phyloP scores from a whole-genome alignment of 1,284 basidiomycete species.

The Irpex rosettiformis region DNA sequence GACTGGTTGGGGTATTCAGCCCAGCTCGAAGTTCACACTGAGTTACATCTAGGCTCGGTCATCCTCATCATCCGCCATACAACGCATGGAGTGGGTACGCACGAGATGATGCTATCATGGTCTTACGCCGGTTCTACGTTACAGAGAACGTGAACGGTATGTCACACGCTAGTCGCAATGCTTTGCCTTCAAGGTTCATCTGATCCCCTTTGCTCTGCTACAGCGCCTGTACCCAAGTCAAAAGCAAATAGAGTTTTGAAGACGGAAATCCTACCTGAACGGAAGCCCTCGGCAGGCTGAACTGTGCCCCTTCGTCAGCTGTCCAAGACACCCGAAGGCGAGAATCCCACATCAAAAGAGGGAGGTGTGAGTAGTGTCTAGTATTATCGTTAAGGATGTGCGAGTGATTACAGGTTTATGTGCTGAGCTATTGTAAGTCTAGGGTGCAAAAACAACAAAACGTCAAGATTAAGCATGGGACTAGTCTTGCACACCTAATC shows the following conservation, averaged over 20 bases:
- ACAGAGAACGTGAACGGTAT: constrained; percentile 92
- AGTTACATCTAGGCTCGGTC: constrained; percentile 41
- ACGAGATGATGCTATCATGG: constrained; percentile 93
- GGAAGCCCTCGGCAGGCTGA: neutral
- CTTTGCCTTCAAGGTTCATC: constrained; percentile 8
- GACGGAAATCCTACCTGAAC: constrained; percentile 52
- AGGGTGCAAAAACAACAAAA: neutral
- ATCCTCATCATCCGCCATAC: constrained; percentile 76
- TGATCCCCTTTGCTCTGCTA: constrained; percentile 3
- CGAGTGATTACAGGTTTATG: neutral
- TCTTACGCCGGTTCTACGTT: constrained; percentile 92
- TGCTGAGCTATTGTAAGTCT: neutral
- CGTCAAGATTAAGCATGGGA: neutral
- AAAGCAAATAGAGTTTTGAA: constrained; percentile 74
- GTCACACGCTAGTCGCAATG: constrained; percentile 11
- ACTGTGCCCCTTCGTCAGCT: no score
- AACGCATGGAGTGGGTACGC: constrained; percentile 79
- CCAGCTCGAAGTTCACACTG: neutral
- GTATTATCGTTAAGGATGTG: neutral
- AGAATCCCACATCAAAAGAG: neutral
- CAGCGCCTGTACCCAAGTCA: constrained; percentile 75
- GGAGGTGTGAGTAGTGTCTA: neutral
- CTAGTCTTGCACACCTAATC: neutral
- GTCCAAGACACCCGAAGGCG: no score
- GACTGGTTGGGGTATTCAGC: neutral